Conservation (phyloP, 371 early-diverging fungal genomes). For the Syncephalastrum monosporum region DNA sequence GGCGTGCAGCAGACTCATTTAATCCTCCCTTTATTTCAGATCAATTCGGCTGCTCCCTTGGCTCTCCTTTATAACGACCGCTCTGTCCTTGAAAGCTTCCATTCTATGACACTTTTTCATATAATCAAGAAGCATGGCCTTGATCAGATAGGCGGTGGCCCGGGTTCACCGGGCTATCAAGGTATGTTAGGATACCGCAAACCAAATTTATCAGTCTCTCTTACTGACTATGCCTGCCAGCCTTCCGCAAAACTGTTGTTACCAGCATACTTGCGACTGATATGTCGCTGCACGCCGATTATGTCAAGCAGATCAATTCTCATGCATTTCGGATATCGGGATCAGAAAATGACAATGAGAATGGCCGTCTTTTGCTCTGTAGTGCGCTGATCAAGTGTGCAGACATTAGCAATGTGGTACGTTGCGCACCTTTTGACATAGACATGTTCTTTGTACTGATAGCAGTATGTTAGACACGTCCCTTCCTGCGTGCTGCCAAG, state of each 20-base stretch:
- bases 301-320: conserved; percentile 67
- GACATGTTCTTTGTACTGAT: not conserved
- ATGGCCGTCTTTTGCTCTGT: conserved; percentile 56
- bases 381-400: conserved; percentile 81
- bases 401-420: conserved; percentile 76
- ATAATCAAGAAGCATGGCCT: conserved; percentile 72
- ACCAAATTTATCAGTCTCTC: not conserved
- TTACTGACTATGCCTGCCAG: conserved; percentile 27
- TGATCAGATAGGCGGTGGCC: conserved; percentile 29
- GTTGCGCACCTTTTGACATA: conserved; percentile 1
- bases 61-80: conserved; percentile 91
- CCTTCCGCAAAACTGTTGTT: conserved; percentile 68
- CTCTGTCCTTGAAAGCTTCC: conserved; percentile 91
- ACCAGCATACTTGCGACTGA: conserved; percentile 80
- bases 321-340: conserved; percentile 46
- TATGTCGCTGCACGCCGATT: conserved; percentile 77
- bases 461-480: conserved; percentile 40
- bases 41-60: conserved; percentile 70
- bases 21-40: conserved; percentile 19
- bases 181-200: conserved; percentile 10
- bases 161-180: conserved; percentile 26
- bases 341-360: conserved; percentile 21
- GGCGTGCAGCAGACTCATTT: not conserved
- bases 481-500: conserved; percentile 49
- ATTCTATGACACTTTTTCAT: conserved; percentile 82